A percentile compares a stretch with the other conserved stretches of the same genome.
These are phyloP conservation scores for Kwoniella dendrophila DNA, from an alignment of 768 basidiomycete species.

Conservation along the genomic window DNA sequence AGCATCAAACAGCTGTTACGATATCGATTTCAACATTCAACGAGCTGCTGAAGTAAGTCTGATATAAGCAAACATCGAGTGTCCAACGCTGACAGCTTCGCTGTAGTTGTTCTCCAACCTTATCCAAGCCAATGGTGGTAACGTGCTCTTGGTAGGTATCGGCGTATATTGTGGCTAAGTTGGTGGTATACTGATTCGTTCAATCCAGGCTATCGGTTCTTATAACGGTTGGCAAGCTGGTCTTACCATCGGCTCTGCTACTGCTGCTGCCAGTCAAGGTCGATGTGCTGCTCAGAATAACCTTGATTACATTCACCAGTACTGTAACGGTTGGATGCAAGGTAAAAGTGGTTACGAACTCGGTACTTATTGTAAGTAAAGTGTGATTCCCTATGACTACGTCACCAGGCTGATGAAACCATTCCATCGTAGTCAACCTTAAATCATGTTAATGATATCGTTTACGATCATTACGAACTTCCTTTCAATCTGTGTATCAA, in stretches of 20 bases:
- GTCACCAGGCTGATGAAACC: background rate
- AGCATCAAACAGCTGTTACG: slow-evolving; percentile 40
- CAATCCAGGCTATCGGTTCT: slow-evolving; percentile 62
- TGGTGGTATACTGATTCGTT: slow-evolving; percentile 61
- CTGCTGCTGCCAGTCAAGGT: slow-evolving; percentile 42
- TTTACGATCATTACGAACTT: background rate
- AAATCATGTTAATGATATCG: slow-evolving; percentile 19
- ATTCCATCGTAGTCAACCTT: slow-evolving; percentile 30
- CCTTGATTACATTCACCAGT: slow-evolving; percentile 66
- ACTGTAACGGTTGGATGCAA: slow-evolving; percentile 51
- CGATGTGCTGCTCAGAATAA: slow-evolving; percentile 76
- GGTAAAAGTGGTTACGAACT: slow-evolving; percentile 42
- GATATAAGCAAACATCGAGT: background rate
- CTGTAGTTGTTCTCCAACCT: slow-evolving; percentile 39
- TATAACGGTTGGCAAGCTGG: slow-evolving; percentile 61
- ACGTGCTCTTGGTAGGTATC: slow-evolving; percentile 39
- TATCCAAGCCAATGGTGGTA: slow-evolving; percentile 40
- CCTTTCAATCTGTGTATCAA: slow-evolving; percentile 4
- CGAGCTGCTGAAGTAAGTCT: slow-evolving; percentile 60
- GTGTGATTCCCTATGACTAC: background rate
- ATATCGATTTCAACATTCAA: slow-evolving; percentile 66
- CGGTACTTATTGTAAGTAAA: slow-evolving; percentile 43
- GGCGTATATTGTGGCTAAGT: too few species aligned
- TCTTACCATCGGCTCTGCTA: slow-evolving; percentile 57
- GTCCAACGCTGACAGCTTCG: background rate